Evolutionary conservation across 2,329 filamentous ascomycete species (phyloP), one percentile per base, ranked within the genome.

Genomic region (Aureobasidium sp.): DNA sequence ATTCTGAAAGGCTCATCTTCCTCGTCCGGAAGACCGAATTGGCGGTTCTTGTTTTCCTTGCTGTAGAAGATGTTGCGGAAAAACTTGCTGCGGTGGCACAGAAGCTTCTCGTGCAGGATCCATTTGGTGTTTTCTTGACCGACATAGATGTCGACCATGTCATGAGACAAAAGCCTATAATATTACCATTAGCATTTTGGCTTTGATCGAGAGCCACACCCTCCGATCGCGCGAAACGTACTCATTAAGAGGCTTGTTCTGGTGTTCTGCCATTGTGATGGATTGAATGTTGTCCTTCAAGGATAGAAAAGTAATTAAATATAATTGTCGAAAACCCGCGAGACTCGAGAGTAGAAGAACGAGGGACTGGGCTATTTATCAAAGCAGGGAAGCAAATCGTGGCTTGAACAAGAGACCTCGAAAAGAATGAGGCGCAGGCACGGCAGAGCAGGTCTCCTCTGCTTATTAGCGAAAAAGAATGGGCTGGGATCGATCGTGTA

Each of bases 101-200:
- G 77, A 8, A 83, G 79, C 66, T 81, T 81, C 68, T 83, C 79
- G 74, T 83, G 81, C 4, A 83, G 74, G 62, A 78, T 75, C 80
- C 80, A 83, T 70, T 81, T 78, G 1, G 79, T 82, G 72, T 80
- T 81, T 39, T 81, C 77, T 7, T 74, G 65, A 60, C 81, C 81
- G 70, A 83, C 78, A 70, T 82, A 83, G 71, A 83, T 77, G 72
- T 83, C 79, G 62, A 83, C 81, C 73, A 83, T 78, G 64, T 79
- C 76, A 61, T 75, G 76, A 63, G 80, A 80, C 65, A 83, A 78
- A 67, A 83, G 79, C 72, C 79, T 81, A 63, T 81, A 60, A n/a
- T 12, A 36, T 17, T 34, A 48, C 17, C 25, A 36, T 60, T 59
- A 55, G 59, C 52, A 37, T 29, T 31, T 31, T 9, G 45, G 15